These are phyloP conservation scores for Penicillium fuscoglaucum DNA, from an alignment of 2,329 filamentous ascomycete genomes.

Conservation along the genomic window DNA sequence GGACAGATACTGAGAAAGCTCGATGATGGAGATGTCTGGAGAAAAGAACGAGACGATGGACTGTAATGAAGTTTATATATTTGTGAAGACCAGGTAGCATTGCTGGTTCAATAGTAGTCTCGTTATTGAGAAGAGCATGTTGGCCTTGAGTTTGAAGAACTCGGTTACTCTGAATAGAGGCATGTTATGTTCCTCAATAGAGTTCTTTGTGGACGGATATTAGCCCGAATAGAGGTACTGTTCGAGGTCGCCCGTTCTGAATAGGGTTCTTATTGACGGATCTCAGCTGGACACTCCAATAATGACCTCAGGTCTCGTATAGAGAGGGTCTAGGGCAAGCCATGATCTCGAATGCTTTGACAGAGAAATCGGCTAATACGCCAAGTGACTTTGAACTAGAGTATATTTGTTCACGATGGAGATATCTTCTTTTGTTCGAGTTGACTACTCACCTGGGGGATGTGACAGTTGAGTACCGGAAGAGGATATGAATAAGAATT, in stretches of 20 bases:
- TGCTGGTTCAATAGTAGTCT: neutral
- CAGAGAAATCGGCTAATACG: neutral
- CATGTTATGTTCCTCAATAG: neutral
- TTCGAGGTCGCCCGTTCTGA: neutral
- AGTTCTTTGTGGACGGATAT: constrained; percentile 4
- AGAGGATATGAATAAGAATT: constrained; percentile 6
- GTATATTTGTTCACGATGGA: neutral
- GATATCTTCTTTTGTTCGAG: neutral
- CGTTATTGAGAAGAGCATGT: neutral
- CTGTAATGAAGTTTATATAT: constrained; percentile 1
- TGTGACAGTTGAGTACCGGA: neutral
- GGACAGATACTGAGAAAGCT: constrained; percentile 14
- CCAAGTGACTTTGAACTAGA: neutral
- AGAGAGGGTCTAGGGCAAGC: neutral
- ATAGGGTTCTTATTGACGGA: constrained; percentile 4
- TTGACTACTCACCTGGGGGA: neutral
- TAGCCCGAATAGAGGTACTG: neutral
- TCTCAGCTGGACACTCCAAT: neutral
- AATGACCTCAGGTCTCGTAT: neutral
- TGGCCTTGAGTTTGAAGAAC: neutral
- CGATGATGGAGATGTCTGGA: constrained; percentile 9
- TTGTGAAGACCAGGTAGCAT: neutral
- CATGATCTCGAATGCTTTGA: neutral
- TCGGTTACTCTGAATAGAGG: constrained; percentile 6
- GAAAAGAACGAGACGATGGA: neutral